phyloP scores from a whole-genome alignment of 2,329 filamentous ascomycete species.

The Mycosphaerella sp. region DNA sequence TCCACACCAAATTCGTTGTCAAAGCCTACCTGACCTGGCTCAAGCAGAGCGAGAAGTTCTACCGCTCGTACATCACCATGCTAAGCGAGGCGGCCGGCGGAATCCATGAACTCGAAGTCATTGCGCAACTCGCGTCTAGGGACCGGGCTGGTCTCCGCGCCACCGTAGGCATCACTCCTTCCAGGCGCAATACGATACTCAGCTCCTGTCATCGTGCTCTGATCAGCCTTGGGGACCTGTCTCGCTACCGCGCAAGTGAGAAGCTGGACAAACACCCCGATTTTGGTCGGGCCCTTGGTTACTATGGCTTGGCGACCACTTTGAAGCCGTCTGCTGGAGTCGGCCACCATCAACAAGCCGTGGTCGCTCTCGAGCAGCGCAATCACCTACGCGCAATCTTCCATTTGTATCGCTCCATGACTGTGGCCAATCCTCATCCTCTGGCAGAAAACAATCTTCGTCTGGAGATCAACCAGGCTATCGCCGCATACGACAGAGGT shows the following conservation, averaged over 20 bases:
- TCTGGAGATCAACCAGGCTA: constrained; percentile 66
- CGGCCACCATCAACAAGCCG: constrained; percentile 84
- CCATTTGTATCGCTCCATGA: constrained; percentile 78
- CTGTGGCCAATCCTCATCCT: constrained; percentile 66
- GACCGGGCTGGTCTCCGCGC: constrained; percentile 26
- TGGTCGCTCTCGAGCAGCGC: constrained; percentile 70
- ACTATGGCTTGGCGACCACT: constrained; percentile 75
- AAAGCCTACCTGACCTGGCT: constrained; percentile 79
- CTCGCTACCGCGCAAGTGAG: constrained; percentile 73
- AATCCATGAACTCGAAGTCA: constrained; percentile 52
- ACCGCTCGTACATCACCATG: constrained; percentile 75
- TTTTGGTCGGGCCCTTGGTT: constrained; percentile 73
- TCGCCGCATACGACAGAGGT: constrained; percentile 51
- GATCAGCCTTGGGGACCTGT: constrained; percentile 82
- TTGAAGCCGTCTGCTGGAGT: constrained; percentile 73
- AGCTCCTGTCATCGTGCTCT: constrained; percentile 75
- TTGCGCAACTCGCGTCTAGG: constrained; percentile 41
- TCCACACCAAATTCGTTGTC: constrained; percentile 68
- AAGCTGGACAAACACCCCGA: constrained; percentile 65
- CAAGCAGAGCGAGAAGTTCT: constrained; percentile 81
- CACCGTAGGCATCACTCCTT: constrained; percentile 24
- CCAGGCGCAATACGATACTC: constrained; percentile 56
- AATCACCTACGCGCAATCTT: constrained; percentile 83
- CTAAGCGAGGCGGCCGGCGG: constrained; percentile 57
- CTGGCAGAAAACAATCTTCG: constrained; percentile 71